These are phyloP conservation scores for Letharia lupina DNA, from an alignment of 495 filamentous ascomycete species.

Conservation along the genomic window DNA sequence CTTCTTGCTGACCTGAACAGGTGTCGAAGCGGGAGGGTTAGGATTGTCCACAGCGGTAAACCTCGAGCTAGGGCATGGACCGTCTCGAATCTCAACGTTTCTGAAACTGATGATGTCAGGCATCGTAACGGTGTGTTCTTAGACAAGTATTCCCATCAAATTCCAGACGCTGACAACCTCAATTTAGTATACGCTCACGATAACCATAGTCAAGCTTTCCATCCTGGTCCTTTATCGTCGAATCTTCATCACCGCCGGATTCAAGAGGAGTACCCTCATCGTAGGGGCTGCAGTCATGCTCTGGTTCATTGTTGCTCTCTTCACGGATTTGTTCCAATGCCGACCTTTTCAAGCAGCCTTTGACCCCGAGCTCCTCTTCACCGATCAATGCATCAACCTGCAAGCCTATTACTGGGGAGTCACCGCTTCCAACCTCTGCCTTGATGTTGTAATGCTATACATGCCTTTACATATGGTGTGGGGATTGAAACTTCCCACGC, in stretches of 20 bases:
- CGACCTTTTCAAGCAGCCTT: conserved; percentile 19
- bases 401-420: conserved; percentile 1
- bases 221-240: conserved; percentile 18
- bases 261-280: not conserved
- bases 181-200: conserved; percentile 10
- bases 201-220: conserved; percentile 16
- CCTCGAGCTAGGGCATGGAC: not conserved
- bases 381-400: conserved; percentile 12
- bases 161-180: not conserved
- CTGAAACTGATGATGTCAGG: conserved; percentile 1
- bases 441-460: conserved; percentile 13
- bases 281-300: conserved; percentile 15
- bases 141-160: not conserved
- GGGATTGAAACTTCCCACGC: conserved; percentile 22
- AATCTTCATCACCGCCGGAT: conserved; percentile 4
- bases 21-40: not conserved
- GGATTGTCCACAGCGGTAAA: conserved; percentile 1
- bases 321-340: conserved; percentile 22
- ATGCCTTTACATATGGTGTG: conserved; percentile 23
- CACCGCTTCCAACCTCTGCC: conserved; percentile 10
- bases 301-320: conserved; percentile 13
- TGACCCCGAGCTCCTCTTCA: not conserved
- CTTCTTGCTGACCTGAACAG: not conserved
- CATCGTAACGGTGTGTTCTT: not conserved
- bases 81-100: not conserved